Evolutionary conservation across 768 basidiomycete species (phyloP), one percentile per base, ranked within the genome.

Genomic region (Rickenella mellea): DNA sequence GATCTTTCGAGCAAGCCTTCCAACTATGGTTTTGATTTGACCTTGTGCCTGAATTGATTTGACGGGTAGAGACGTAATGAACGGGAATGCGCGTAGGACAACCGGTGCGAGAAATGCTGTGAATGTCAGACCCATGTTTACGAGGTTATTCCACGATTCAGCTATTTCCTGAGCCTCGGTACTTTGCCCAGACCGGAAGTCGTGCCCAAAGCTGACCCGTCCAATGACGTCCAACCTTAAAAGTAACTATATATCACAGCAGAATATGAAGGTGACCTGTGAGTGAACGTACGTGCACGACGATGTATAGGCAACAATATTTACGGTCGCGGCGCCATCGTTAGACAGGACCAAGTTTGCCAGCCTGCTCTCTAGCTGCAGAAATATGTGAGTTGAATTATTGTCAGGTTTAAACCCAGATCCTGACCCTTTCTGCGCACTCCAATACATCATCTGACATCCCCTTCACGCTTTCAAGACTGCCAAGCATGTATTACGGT

Each of bases 201-300:
- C 61, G 53, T 68, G 62, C n/a, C 61, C 64, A 35, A 69, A 68
- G 1, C 53, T 66, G 40, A 68, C 63, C 31, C 58, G 56, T 3
- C 57, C 55, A 33, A 56, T 57, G 44, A 58, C n/a, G n/a, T n/a
- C n/a, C n/a, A n/a, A n/a, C n/a, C n/a, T n/a, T n/a, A n/a, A n/a
- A n/a, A n/a, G n/a, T n/a, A n/a, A n/a, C n/a, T n/a, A n/a, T n/a
- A n/a, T n/a, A n/a, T n/a, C n/a, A n/a, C n/a, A n/a, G n/a, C n/a
- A n/a, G n/a, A n/a, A n/a, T n/a, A n/a, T n/a, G n/a, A n/a, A n/a
- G n/a, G n/a, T n/a, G n/a, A n/a, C n/a, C n/a, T n/a, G n/a, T n/a
- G n/a, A n/a, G n/a, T n/a, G n/a, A n/a, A n/a, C n/a, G n/a, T n/a
- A 41, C 55, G 55, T 56, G 43, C 49, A 50, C 10, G 51, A 46